These are phyloP conservation scores for Mycena indigotica DNA, from an alignment of 768 basidiomycete species.

Conservation along the genomic window DNA sequence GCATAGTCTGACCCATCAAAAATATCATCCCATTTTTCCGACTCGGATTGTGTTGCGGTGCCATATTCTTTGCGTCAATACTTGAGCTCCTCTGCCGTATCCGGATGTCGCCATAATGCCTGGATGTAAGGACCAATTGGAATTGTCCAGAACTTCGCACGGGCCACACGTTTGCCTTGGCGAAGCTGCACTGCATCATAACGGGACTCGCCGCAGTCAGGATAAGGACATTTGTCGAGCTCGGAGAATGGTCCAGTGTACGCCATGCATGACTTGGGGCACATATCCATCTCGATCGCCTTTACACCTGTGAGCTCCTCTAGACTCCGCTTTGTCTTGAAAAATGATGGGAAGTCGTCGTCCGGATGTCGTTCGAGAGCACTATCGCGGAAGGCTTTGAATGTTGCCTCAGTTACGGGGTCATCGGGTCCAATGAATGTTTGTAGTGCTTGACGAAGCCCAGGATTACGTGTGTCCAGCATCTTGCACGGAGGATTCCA, in stretches of 20 bases:
- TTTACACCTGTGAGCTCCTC: conserved; percentile 36
- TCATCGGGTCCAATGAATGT: too few relatives aligned
- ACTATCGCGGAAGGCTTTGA: conserved; percentile 1
- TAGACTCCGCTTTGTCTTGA: conserved; percentile 30
- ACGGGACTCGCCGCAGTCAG: conserved; percentile 27
- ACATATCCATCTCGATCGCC: conserved; percentile 44
- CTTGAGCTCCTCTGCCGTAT: conserved; percentile 30
- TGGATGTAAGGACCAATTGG: conserved; percentile 47
- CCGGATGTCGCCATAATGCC: conserved; percentile 27
- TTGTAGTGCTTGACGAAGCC: too few relatives aligned
- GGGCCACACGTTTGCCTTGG: conserved; percentile 20
- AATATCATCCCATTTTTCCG: conserved; percentile 18
- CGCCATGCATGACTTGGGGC: conserved; percentile 32
- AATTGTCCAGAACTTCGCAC: conserved; percentile 39
- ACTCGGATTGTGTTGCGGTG: conserved; percentile 25
- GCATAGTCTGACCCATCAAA: conserved; percentile 34
- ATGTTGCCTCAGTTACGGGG: not conserved
- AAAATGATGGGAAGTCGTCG: conserved; percentile 29
- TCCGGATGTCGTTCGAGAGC: conserved; percentile 27
- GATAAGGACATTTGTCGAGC: conserved; percentile 28
- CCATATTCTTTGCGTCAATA: conserved; percentile 29
- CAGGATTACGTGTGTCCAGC: too few relatives aligned
- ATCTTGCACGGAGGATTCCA: too few relatives aligned
- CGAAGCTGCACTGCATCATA: conserved; percentile 15
- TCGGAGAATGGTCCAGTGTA: conserved; percentile 26